phyloP scores from a whole-genome alignment of 441 rosid species.

The Mallotus repandus region DNA sequence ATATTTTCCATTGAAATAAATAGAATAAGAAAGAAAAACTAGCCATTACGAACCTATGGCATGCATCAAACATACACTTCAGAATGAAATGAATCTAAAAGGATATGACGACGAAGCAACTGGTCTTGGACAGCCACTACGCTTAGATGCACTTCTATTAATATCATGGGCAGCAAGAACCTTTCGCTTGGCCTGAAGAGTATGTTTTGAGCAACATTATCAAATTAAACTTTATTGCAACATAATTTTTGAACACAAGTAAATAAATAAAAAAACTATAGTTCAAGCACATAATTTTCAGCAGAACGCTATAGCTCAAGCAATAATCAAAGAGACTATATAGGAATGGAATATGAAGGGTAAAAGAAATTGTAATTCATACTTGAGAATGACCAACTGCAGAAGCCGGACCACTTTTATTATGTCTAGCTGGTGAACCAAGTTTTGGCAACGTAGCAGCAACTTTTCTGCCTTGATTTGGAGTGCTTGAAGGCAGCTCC shows the following conservation, averaged over 20 bases:
- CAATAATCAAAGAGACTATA: background rate
- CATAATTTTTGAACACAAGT: background rate
- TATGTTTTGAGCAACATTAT: constrained; percentile 25
- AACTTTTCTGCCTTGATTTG: constrained; percentile 34
- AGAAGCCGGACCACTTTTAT: constrained; percentile 34
- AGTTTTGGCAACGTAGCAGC: constrained; percentile 33
- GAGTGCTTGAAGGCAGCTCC: constrained; percentile 44
- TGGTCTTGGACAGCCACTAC: constrained; percentile 60
- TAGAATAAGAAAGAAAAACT: constrained; percentile 3
- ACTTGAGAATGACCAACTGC: constrained; percentile 44
- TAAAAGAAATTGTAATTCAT: too few species aligned
- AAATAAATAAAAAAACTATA: too few species aligned
- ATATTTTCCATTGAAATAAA: constrained; percentile 20
- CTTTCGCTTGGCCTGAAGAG: constrained; percentile 58
- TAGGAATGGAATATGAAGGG: background rate
- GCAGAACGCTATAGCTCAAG: background rate
- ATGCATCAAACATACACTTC: constrained; percentile 7
- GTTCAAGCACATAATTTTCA: too few species aligned
- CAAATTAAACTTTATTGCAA: constrained; percentile 10
- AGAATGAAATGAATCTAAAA: constrained; percentile 29
- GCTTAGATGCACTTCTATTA: constrained; percentile 66
- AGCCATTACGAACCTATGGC: constrained; percentile 2
- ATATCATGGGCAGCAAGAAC: constrained; percentile 47
- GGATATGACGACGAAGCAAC: constrained; percentile 84
- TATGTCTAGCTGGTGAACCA: constrained; percentile 34